phyloP scores from a whole-genome alignment of 768 basidiomycete genomes.

The Rubroboletus pulcherrimus region DNA sequence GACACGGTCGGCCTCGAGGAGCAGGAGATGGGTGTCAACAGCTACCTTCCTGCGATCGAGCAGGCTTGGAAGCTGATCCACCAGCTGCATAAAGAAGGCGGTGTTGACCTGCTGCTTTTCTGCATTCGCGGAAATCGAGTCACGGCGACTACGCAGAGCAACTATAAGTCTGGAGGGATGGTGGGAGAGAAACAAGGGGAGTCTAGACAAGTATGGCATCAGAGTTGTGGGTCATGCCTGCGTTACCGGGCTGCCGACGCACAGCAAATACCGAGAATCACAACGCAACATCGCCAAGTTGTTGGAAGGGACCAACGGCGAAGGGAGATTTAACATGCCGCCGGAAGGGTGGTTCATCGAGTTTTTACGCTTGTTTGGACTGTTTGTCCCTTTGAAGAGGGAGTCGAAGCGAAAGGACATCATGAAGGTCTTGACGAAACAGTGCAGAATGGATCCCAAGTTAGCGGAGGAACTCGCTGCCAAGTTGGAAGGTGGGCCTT shows the following conservation, averaged over 20 bases:
- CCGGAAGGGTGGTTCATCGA: constrained; percentile 23
- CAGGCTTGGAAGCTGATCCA: constrained; percentile 34
- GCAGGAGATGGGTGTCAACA: constrained; percentile 23
- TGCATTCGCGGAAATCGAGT: constrained; percentile 40
- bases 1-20: constrained; percentile 37
- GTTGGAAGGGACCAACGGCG: constrained; percentile 10
- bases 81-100: constrained; percentile 25
- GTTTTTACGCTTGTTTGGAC: constrained; percentile 24
- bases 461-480: constrained; percentile 21
- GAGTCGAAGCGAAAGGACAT: constrained; percentile 23
- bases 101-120: constrained; percentile 41
- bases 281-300: constrained; percentile 13
- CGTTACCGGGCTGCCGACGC: constrained; percentile 32
- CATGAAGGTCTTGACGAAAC: constrained; percentile 25
- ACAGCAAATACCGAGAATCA: constrained; percentile 28
- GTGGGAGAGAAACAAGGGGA: constrained; percentile 29
- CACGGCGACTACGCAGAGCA: constrained; percentile 34
- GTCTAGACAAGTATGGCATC: constrained; percentile 26
- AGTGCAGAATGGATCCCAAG: constrained; percentile 22
- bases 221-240: constrained; percentile 31
- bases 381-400: constrained; percentile 23
- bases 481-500: constrained; percentile 9
- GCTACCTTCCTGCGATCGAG: constrained; percentile 29
- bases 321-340: constrained; percentile 26
- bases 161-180: constrained; percentile 41